Evolutionary conservation across 441 rosid genomes (phyloP).

Genomic region (Breynia disticha): DNA sequence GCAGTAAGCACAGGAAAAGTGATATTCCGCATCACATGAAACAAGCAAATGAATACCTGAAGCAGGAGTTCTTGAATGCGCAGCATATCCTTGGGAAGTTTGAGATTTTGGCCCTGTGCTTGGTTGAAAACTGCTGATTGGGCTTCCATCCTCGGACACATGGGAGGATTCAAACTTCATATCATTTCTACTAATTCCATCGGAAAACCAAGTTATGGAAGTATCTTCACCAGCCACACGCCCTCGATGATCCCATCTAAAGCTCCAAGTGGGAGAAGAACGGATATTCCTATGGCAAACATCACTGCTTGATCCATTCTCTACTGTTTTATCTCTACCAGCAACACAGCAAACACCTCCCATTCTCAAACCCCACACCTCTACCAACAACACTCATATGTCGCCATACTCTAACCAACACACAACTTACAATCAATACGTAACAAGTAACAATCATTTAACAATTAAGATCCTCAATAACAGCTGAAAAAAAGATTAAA

Average conservation of each 20-base stretch:
- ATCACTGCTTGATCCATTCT: slow-evolving; percentile 54
- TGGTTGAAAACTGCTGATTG: slow-evolving; percentile 43
- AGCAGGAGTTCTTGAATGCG: slow-evolving; percentile 33
- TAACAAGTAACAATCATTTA: too few relatives aligned
- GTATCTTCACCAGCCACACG: slow-evolving; percentile 96
- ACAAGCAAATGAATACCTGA: slow-evolving; percentile 35
- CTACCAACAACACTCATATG: slow-evolving; percentile 3
- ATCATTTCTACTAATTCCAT: slow-evolving; percentile 44
- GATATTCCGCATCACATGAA: slow-evolving; percentile 4
- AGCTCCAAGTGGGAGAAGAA: slow-evolving; percentile 88
- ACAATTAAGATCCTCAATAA: too few relatives aligned
- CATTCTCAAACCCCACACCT: slow-evolving; percentile 39
- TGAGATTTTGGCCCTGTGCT: slow-evolving; percentile 62
- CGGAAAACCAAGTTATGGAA: slow-evolving; percentile 66
- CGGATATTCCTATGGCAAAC: slow-evolving; percentile 51
- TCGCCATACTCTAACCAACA: too few relatives aligned
- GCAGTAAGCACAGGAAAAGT: background rate
- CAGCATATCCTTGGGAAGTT: slow-evolving; percentile 38
- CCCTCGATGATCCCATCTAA: slow-evolving; percentile 90
- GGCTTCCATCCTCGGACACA: slow-evolving; percentile 68
- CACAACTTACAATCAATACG: too few relatives aligned
- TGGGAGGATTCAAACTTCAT: slow-evolving; percentile 50
- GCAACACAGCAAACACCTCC: slow-evolving; percentile 94
- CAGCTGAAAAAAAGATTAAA: too few relatives aligned
- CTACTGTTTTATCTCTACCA: slow-evolving; percentile 78